These are phyloP conservation scores for Irpex rosettiformis DNA, from an alignment of 1,284 basidiomycete species.

Conservation along the genomic window DNA sequence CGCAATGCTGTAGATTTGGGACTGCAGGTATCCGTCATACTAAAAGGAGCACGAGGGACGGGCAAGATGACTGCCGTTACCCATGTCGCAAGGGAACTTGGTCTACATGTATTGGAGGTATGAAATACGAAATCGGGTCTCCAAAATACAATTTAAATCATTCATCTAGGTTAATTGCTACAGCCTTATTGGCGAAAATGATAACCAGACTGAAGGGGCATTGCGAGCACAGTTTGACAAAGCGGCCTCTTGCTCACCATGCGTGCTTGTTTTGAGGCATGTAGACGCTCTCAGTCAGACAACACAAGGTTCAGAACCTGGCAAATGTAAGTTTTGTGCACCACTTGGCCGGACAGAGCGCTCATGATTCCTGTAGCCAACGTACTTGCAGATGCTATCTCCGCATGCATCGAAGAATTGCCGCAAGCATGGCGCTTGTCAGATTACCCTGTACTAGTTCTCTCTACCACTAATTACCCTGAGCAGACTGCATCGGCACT, in stretches of 20 bases:
- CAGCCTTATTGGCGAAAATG: conserved; percentile 79
- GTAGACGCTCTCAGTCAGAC: conserved; percentile 81
- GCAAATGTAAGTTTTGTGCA: conserved; percentile 49
- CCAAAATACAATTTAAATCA: background rate
- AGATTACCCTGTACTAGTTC: conserved; percentile 67
- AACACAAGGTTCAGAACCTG: conserved; percentile 63
- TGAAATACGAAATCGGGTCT: conserved; percentile 15
- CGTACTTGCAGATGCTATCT: conserved; percentile 55
- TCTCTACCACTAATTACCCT: conserved; percentile 75
- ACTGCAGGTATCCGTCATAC: conserved; percentile 61
- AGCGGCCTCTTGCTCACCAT: conserved; percentile 81
- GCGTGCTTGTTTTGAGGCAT: conserved; percentile 80
- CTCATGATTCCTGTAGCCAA: conserved; percentile 44
- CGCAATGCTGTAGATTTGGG: conserved; percentile 55
- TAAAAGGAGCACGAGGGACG: conserved; percentile 72
- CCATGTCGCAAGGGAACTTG: conserved; percentile 61
- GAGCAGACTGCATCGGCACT: conserved; percentile 68
- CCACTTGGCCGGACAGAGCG: background rate
- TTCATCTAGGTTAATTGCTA: conserved; percentile 79
- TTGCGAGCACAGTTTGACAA: conserved; percentile 79
- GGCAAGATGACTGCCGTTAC: conserved; percentile 68
- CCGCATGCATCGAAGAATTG: conserved; percentile 62
- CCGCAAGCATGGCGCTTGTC: conserved; percentile 53
- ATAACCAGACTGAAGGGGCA: conserved; percentile 75
- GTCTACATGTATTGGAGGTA: conserved; percentile 82